phyloP scores from a whole-genome alignment of 2,329 filamentous ascomycete genomes.

The Alternaria hordeiaustralica region DNA sequence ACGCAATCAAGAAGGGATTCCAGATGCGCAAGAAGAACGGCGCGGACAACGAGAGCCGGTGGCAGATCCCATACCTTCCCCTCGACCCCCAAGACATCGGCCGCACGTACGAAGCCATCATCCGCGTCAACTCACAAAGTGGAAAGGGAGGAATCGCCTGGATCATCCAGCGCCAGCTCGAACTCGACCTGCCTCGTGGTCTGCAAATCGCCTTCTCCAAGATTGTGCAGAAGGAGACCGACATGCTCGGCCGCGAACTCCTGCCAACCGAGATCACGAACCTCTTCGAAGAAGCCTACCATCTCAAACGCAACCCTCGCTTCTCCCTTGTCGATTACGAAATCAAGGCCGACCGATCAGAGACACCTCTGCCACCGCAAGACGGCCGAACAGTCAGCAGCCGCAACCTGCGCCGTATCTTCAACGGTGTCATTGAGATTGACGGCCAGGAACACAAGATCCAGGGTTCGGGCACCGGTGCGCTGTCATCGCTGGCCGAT shows the following conservation, averaged over 20 bases:
- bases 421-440: conserved; percentile 83
- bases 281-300: conserved; percentile 90
- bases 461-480: conserved; percentile 83
- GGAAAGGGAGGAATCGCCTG: conserved; percentile 95
- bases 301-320: conserved; percentile 79
- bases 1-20: conserved; percentile 93
- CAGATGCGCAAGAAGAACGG: conserved; percentile 69
- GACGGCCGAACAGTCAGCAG: conserved; percentile 77
- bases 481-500: conserved; percentile 85
- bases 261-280: conserved; percentile 81
- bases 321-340: conserved; percentile 91
- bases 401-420: conserved; percentile 78
- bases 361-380: conserved; percentile 72
- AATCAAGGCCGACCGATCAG: conserved; percentile 82
- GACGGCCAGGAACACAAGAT: conserved; percentile 81
- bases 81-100: conserved; percentile 93
- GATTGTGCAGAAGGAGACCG: conserved; percentile 82
- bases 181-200: conserved; percentile 90
- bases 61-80: conserved; percentile 90
- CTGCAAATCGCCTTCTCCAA: conserved; percentile 90
- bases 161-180: conserved; percentile 87
- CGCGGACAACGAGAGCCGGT: conserved; percentile 68
- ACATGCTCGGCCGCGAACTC: conserved; percentile 82
- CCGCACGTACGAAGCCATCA: conserved; percentile 96
- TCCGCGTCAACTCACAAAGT: conserved; percentile 95